Base-by-base conservation (phyloP, 2,329 filamentous ascomycete species). In the Gremmenia infestans region DNA sequence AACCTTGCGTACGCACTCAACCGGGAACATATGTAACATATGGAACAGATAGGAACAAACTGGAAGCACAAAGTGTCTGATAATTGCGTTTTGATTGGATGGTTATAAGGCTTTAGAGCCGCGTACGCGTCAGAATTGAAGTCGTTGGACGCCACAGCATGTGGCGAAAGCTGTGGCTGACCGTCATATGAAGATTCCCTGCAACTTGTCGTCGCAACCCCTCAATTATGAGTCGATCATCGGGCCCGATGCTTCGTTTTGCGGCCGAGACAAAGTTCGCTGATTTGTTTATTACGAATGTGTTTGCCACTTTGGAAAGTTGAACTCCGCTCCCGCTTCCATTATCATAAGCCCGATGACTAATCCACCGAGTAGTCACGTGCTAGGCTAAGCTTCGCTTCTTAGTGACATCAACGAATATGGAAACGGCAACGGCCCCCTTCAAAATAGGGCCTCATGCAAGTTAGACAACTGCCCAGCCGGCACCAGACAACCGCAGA, bases 161-260 rank as follows among this genome's bases (percentile, higher is more conserved):
- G 39, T 15, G 53, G 45, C 43, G 39, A 37, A 25, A 51, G n/a
- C 22, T 61, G 58, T 61, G 58, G 58, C 55, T 58, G 35, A 17
- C 22, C 48, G 25, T 52, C 14, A 40, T 9, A 3, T n/a, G 15
- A 15, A 40, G 42, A 12, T 54, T 48, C 58, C 59, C 37, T 55
- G 51, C 37, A 35, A 60, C 40, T 60, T 59, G 57, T 63, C 62
- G 62, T 63, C 62, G 60, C 59, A 63, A 63, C 43, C 50, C 15
- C 46, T 45, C 36, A 42, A 35, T 2, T 50, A 37, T 57, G 55
- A 54, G n/a, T 54, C 55, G 49, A 28, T 17, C 37, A 45, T 25
- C 35, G 32, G 23, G n/a, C 11, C 28, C 15, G 23, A 15, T 35
- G 32, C 25, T 47, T 51, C 14, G 25, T 39, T n/a, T 36, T 43